These are phyloP conservation scores for Massarina eburnea DNA, from an alignment of 2,329 filamentous ascomycete genomes.

Conservation along the genomic window DNA sequence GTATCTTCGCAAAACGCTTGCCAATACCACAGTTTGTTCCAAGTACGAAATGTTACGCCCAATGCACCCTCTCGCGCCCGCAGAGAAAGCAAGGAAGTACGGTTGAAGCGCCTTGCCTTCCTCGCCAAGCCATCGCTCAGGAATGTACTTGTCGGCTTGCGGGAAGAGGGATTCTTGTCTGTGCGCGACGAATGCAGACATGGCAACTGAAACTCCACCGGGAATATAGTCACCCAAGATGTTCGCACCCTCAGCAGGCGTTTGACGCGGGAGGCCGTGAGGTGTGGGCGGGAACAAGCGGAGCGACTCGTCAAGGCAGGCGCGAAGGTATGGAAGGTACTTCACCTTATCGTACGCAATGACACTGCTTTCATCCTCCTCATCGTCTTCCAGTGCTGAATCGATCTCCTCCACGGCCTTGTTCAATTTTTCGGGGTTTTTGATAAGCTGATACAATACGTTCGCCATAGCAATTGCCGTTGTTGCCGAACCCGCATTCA, in stretches of 20 bases:
- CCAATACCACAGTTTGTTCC: constrained; percentile 35
- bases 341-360: constrained; percentile 33
- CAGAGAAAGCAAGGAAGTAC: constrained; percentile 34
- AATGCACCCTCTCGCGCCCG: constrained; percentile 32
- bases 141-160: constrained; percentile 34
- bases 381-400: constrained; percentile 26
- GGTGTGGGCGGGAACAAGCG: not conserved
- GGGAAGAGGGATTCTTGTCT: constrained; percentile 28
- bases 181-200: constrained; percentile 54
- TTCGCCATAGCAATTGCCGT: constrained; percentile 58
- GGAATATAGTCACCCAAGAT: constrained; percentile 23
- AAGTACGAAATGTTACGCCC: constrained; percentile 35
- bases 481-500: constrained; percentile 54
- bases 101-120: constrained; percentile 31
- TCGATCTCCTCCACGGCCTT: constrained; percentile 32
- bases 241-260: constrained; percentile 30
- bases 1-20: constrained; percentile 41
- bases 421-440: constrained; percentile 44
- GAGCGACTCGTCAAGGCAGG: constrained; percentile 42
- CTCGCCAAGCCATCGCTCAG: constrained; percentile 43
- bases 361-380: constrained; percentile 27
- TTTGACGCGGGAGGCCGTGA: constrained; percentile 40
- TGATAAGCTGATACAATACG: constrained; percentile 56
- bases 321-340: constrained; percentile 39
- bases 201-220: constrained; percentile 26